Evolutionary conservation across 1,284 basidiomycete species (phyloP).

Genomic region (Volvariella volvacea): DNA sequence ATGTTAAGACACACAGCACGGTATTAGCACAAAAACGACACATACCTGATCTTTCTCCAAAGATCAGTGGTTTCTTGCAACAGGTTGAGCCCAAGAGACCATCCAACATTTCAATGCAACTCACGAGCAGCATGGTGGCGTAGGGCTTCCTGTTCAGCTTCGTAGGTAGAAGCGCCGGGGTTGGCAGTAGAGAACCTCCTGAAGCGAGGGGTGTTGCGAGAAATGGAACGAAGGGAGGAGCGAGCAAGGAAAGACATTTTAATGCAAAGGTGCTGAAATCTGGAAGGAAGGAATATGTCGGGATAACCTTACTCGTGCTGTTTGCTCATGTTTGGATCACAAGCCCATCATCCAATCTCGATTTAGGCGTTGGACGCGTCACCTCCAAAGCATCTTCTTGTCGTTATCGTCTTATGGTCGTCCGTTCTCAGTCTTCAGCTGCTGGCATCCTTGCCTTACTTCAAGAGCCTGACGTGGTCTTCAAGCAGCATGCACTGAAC

Average conservation of each 20-base stretch:
- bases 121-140: conserved; percentile 64
- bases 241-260: conserved; percentile 53
- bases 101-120: conserved; percentile 3
- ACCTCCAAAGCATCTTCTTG: conserved; percentile 20
- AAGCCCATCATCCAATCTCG: conserved; percentile 14
- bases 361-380: conserved; percentile 31
- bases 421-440: conserved; percentile 70
- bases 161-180: conserved; percentile 35
- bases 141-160: conserved; percentile 51
- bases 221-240: conserved; percentile 35
- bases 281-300: conserved; percentile 24
- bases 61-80: conserved; percentile 63
- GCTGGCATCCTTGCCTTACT: conserved; percentile 88
- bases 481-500: conserved; percentile 87
- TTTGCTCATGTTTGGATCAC: conserved; percentile 22
- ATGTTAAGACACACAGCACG: conserved; percentile 34
- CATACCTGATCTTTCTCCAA: conserved; percentile 82
- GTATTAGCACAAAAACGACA: too few relatives aligned
- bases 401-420: conserved; percentile 37
- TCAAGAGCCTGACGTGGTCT: conserved; percentile 77
- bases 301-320: conserved; percentile 14
- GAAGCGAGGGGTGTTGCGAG: conserved; percentile 32
- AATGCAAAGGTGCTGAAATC: conserved; percentile 8
- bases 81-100: conserved; percentile 5
- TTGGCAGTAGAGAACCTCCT: conserved; percentile 16